These are phyloP conservation scores for Lactarius pseudohatsudake DNA, from an alignment of 768 basidiomycete species.

Conservation along the genomic window DNA sequence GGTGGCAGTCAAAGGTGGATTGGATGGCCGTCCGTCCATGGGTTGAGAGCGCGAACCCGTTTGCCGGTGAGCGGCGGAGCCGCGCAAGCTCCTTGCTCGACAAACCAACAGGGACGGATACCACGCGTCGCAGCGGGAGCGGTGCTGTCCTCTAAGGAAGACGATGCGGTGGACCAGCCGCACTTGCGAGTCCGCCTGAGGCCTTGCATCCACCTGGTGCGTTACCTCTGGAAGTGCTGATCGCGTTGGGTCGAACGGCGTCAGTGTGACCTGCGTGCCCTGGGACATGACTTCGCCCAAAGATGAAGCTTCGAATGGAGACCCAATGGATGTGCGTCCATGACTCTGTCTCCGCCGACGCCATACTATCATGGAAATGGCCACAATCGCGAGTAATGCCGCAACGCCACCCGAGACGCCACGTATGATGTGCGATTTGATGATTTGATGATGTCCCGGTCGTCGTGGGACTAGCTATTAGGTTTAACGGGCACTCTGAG, in stretches of 20 bases:
- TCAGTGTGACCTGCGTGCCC: not conserved
- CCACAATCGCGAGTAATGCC: not conserved
- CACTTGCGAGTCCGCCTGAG: not conserved
- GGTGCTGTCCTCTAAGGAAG: not conserved
- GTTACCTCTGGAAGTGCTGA: not conserved
- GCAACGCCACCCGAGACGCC: conserved; percentile 17
- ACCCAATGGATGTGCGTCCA: not conserved
- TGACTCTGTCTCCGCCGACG: conserved; percentile 11
- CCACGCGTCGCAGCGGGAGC: not conserved
- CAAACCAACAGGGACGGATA: conserved; percentile 8
- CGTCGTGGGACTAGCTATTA: not conserved
- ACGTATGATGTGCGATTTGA: conserved; percentile 10
- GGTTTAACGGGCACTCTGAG: conserved; percentile 3
- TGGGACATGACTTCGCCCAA: not conserved
- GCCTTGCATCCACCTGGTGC: not conserved
- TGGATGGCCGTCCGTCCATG: not conserved
- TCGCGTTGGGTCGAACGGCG: conserved; percentile 1
- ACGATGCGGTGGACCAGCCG: not conserved
- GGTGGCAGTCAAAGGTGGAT: not conserved
- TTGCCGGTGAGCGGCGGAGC: not conserved
- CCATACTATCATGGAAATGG: not conserved
- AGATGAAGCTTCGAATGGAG: not conserved
- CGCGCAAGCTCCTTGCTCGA: conserved; percentile 21
- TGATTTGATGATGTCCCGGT: not conserved
- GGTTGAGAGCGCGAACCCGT: not conserved